phyloP scores from a whole-genome alignment of 2,329 filamentous ascomycete species.

The Volutella citrinella region DNA sequence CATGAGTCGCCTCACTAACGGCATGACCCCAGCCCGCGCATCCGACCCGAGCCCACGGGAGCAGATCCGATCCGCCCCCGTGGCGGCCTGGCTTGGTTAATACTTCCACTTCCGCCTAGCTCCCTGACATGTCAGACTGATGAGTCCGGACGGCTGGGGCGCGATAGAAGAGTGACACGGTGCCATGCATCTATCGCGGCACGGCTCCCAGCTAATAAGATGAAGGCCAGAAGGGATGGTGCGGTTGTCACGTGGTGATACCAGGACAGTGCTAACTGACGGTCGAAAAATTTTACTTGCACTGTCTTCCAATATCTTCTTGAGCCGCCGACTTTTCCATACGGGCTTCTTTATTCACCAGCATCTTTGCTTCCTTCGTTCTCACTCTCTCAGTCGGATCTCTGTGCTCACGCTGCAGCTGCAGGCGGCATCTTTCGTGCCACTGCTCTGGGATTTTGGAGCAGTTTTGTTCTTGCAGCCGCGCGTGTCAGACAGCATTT shows the following conservation, averaged over 20 bases:
- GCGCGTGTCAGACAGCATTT: too few relatives aligned
- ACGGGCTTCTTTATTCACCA: slow-evolving; percentile 13
- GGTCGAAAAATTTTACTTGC: slow-evolving; percentile 28
- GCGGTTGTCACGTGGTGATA: neutral
- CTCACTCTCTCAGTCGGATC: slow-evolving; percentile 7
- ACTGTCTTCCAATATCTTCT: slow-evolving; percentile 33
- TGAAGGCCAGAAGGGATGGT: neutral
- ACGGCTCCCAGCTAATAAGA: slow-evolving; percentile 8
- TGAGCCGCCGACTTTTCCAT: slow-evolving; percentile 17
- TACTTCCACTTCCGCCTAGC: too few relatives aligned
- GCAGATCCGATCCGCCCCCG: too few relatives aligned
- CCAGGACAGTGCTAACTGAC: too few relatives aligned
- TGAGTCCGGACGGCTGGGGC: slow-evolving; percentile 2
- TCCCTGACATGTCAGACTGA: too few relatives aligned
- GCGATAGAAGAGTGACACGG: too few relatives aligned
- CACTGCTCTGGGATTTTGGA: slow-evolving; percentile 16
- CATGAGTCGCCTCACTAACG: too few relatives aligned
- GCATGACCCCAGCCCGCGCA: too few relatives aligned
- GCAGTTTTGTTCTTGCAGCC: slow-evolving; percentile 9
- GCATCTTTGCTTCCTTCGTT: too few relatives aligned
- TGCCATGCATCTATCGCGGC: slow-evolving; percentile 27
- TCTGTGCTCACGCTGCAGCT: slow-evolving; percentile 7
- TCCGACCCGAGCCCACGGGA: too few relatives aligned
- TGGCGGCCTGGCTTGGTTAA: too few relatives aligned
- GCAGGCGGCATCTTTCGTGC: too few relatives aligned